Base-by-base conservation (phyloP, 2,329 filamentous ascomycete species). In the Penicillium sp. region DNA sequence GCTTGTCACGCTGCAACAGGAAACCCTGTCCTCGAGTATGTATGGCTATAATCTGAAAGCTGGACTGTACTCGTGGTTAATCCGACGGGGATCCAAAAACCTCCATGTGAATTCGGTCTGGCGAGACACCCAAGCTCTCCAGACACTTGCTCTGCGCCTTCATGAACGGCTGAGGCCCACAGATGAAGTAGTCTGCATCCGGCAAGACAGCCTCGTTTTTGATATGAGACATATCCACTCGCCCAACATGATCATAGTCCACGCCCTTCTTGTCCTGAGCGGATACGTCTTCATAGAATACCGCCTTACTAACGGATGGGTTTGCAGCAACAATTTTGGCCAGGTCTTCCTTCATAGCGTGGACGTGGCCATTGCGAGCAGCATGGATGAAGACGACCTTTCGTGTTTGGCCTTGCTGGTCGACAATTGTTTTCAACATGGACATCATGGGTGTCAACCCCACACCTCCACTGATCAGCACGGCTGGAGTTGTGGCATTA, bases 391-490 rank as follows among this genome's bases (percentile, higher is more conserved):
- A 71, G 26, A 66, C 54, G n/a, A 71, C 65, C 4, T 64, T 19
- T 24, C 68, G 61, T 4, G 73, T 74, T 19, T 82, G 78, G 60
- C 81, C 56, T 61, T 78, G 45, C 76, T 75, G 64, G 80, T 78
- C n/a, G 78, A 57, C 70, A 22, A 85, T 75, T 13, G 80, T 81
- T 68, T 84, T 83, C 65, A 87, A 77, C 67, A 88, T 88, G 42
- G 85, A 80, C 54, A 86, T 72, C 75, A 88, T 80, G 8, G 86
- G 85, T 0, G 85, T 81, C 22, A 84, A 79, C 35, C 86, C 85
- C 6, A 85, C 81, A n/a, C 85, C 86, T 2, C 83, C 85, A 0
- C 83, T 86, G 66, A 88, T 83, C 26, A 88, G 80, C 2, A 88
- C 84, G 3, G 87, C 75, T 0, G 86, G 84, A 8, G 45, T 53